Conservation (phyloP, 495 filamentous ascomycete species). For the Aspergillus panamensis region DNA sequence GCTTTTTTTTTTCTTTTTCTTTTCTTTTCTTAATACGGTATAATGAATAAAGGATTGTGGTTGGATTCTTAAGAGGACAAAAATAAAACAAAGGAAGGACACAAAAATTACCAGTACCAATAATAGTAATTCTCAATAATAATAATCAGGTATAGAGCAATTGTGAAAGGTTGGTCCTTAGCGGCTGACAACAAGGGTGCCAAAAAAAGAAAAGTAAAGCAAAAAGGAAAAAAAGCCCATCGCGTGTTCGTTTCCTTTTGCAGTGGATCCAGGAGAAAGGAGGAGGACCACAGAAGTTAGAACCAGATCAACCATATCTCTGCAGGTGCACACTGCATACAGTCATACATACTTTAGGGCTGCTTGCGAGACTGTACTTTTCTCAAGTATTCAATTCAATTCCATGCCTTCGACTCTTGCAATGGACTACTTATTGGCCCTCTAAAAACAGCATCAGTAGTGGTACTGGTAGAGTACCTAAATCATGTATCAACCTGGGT, state of each 20-base stretch:
- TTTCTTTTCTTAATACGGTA: not conserved
- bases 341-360: not conserved
- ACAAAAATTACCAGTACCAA: not conserved
- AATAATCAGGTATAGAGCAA: conserved; percentile 12
- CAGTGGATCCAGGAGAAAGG: conserved; percentile 23
- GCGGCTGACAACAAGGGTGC: conserved; percentile 4
- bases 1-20: conserved; percentile 2
- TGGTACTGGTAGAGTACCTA: not conserved
- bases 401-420: conserved; percentile 4
- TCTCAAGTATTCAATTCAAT: not conserved
- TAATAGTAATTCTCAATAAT: conserved; percentile 1
- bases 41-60: not conserved
- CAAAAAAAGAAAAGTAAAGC: conserved; percentile 6
- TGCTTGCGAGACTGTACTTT: not conserved
- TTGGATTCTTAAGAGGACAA: not conserved
- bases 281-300: conserved; percentile 8
- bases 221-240: conserved; percentile 18
- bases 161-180: conserved; percentile 1
- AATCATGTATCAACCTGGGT: not conserved
- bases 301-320: conserved; percentile 18
- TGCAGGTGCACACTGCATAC: conserved; percentile 17
- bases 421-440: not conserved
- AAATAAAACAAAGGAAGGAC: conserved; percentile 5
- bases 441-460: not conserved
- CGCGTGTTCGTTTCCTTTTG: conserved; percentile 19